Base-by-base conservation (phyloP, 371 early-diverging fungal species). In the Haplosporangium sp. region DNA sequence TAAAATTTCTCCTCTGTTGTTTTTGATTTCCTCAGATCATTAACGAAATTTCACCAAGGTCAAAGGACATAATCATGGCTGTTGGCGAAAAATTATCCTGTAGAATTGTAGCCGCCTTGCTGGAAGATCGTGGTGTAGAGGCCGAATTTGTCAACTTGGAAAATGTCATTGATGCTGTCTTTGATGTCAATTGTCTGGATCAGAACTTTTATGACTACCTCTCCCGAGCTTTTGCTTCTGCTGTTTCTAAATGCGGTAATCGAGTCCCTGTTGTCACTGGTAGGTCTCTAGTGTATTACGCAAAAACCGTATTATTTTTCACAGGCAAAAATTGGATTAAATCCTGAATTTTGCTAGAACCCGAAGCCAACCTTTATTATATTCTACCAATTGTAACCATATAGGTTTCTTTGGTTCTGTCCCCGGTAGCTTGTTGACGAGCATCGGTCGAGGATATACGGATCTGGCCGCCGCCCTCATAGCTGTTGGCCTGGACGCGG, bases 371-470 rank as follows among this genome's bases (percentile, higher is more conserved):
- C 27, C 27, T 27, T 27, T 27, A 27, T 27, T 27, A 27, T 27
- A 27, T 27, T 27, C 27, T 27, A 27, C 27, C 27, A 27, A 27
- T 27, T 27, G 27, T 27, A 27, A 27, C 27, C 27, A 27, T 27
- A 15, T 56, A 78, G 96, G 99, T 19, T 99, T 92, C 86, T 93
- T 99, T 86, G 99, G 99, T 13, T 93, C 93, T 20, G 96, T 97
- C 2, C 99, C 99, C 15, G 98, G 98, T 20, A 90, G 95, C 83
- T 85, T 99, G 47, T 82, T 99, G 69, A 85, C 87, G 42, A 94
- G 94, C 74, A 93, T 99, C 66, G 99, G 99, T 2, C 96, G 99
- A 63, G 99, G 99, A 20, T 99, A 99, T 86, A 98, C 98, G 0
- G 99, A 99, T 84, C 88, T 98, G 61, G 95, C 97, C 19, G 98